Base-by-base conservation (phyloP, 1,139 yeast genomes). In the Insectozyma bohioensis region DNA sequence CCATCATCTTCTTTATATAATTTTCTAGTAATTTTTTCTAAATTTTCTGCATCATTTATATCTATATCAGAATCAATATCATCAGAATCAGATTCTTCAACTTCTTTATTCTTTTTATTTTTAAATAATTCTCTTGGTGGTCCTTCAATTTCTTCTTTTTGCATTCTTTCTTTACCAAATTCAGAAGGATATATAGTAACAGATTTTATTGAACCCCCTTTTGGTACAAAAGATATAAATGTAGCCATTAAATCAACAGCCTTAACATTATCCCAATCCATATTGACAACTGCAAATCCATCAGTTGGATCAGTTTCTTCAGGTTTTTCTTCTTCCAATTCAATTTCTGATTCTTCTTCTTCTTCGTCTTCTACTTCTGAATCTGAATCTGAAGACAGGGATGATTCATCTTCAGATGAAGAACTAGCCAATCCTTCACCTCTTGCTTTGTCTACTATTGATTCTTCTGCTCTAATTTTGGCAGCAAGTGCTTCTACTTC, bases 251-350 rank as follows among this genome's bases (percentile, higher is more conserved):
- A 54, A 56, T 92, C 98, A 9, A 78, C 79, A 0, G 97, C 85
- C 33, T 79, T 74, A 13, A 94, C 71, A 52, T 92, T 85, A 48
- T 94, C 99, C 98, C 98, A 94, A 54, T 94, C 98, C 75, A 94
- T 70, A 51, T 94, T 94, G 20, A 94, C 98, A 2, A 83, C 95
- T 0, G 98, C 98, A 53, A 94, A 71, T 5, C 85, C 66, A 22
- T 66, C 63, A 0, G 95, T 72, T 18, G 95, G 95, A 2, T 90
- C 97, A 26, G 96, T 95, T 39, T 79, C 81, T 32, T 85, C 92
- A 9, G 94, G 85, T 37, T 76, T 72, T 6, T 59, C 55, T 20
- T 64, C 67, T 45, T 80, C 90, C 3, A 67, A 45, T 41, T 79
- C 86, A 14, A 70, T 56, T 16, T 76, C 85, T 2, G 71, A 61